Evolutionary conservation across 2,329 filamentous ascomycete species (phyloP).

Genomic region (Verticillium nonalfalfae): DNA sequence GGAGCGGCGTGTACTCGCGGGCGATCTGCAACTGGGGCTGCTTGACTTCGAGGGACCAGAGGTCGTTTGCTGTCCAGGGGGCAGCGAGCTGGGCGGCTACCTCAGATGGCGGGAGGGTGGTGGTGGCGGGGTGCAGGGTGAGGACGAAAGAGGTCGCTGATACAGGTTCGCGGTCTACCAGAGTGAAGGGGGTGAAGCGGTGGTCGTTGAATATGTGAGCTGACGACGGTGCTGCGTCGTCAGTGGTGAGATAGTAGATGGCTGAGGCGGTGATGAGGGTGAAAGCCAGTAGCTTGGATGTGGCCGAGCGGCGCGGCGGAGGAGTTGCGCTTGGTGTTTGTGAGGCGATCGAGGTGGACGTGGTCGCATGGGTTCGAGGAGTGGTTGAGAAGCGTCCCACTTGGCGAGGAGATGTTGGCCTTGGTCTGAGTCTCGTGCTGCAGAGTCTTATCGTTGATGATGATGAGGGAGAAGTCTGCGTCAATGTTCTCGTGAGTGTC

Average conservation of each 20-base stretch:
- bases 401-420: background rate
- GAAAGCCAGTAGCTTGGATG: slow-evolving; percentile 8
- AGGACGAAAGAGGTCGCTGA: slow-evolving; percentile 65
- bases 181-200: slow-evolving; percentile 59
- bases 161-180: slow-evolving; percentile 54
- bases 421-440: background rate
- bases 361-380: background rate
- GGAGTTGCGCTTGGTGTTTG: background rate
- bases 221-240: slow-evolving; percentile 11
- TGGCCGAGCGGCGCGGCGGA: slow-evolving; percentile 6
- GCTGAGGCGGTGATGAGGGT: slow-evolving; percentile 4
- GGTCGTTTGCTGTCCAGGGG: slow-evolving; percentile 39
- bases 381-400: background rate
- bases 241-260: slow-evolving; percentile 3
- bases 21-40: slow-evolving; percentile 93
- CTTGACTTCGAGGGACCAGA: slow-evolving; percentile 90
- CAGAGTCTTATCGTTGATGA: background rate
- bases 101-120: slow-evolving; percentile 3
- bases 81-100: slow-evolving; percentile 3
- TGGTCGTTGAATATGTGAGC: slow-evolving; percentile 42
- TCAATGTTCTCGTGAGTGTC: background rate
- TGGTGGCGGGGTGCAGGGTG: slow-evolving; percentile 44
- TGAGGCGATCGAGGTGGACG: background rate
- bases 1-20: slow-evolving; percentile 84
- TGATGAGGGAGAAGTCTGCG: background rate